Base-by-base conservation (phyloP, 768 basidiomycete species). In the Hygrophoropsis aurantiaca region DNA sequence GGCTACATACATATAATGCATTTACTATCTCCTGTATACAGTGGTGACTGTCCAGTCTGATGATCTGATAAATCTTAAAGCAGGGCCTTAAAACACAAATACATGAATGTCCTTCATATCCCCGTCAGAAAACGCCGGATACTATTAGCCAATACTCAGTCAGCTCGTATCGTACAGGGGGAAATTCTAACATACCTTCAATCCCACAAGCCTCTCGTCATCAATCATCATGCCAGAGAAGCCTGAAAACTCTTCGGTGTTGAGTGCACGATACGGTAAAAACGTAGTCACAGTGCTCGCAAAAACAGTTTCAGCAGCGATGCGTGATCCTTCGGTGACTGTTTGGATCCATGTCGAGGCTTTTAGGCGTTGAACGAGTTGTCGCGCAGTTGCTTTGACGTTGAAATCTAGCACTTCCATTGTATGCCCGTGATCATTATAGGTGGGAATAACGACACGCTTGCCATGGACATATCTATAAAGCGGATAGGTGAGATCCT, bases 211-310 rank as follows among this genome's bases (percentile, higher is more conserved):
- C 42, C 72, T 58, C 35, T 70, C 68, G 21, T 73, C 70, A 46
- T 74, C 74, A 23, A 75, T 64, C 70, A 74, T 73, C 49, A 72
- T 54, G 8, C 73, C 73, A 6, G 65, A 64, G 46, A 71, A 74
- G 1, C 57, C 49, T 10, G 57, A 60, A 33, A 50, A 46, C 7
- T 57, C 40, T 5, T 58, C 56, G 15, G 58, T 57, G 23, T 63
- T 44, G 2, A 35, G 47, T 40, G 52, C 57, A 26, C 58, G 63
- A 48, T 68, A 74, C 11, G 74, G 68, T 6, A 70, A 21, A 5
- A 10, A 35, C 36, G 44, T 71, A 37, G 60, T 56, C 24, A 71
- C 55, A 9, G 34, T 36, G 18, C 49, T 49, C 8, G 35, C 25
- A 40, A 71, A 70, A 20, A 69, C 30, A 33, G 40, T 25, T 2